Percentiles rank a stretch among this genome's conserved stretches.
Conservation (phyloP, 106 monocot genomes). For the Allium sativum region DNA sequence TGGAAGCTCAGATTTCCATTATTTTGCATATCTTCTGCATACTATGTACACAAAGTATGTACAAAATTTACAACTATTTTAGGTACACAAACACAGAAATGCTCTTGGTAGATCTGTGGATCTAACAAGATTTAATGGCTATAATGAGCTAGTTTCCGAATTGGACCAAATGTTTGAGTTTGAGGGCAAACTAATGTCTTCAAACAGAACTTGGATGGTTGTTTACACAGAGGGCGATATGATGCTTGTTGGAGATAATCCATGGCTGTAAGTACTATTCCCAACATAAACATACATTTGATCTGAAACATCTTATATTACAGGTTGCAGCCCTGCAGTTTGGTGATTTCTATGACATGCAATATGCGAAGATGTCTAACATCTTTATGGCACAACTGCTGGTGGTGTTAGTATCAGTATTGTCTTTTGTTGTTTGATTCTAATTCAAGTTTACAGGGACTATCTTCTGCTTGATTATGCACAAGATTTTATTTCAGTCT, state of each 20-base stretch:
- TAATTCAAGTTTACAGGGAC: neutral
- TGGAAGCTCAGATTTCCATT: no score
- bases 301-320: neutral
- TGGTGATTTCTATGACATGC: conserved; percentile 90
- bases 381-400: conserved; percentile 91
- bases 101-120: conserved; percentile 80
- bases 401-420: conserved; percentile 21
- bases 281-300: neutral
- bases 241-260: conserved; percentile 89
- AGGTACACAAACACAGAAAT: conserved; percentile 79
- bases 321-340: conserved; percentile 97
- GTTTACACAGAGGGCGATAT: conserved; percentile 77
- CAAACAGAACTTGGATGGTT: conserved; percentile 47
- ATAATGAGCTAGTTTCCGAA: conserved; percentile 43
- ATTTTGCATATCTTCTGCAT: no score
- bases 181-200: conserved; percentile 37
- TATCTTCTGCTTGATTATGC: neutral
- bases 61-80: neutral
- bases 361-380: conserved; percentile 86
- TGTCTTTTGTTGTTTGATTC: neutral
- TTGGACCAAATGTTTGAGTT: conserved; percentile 74
- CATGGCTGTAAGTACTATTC: conserved; percentile 48
- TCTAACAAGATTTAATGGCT: conserved; percentile 47
- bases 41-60: no score
- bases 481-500: neutral